A percentile compares a stretch with the other conserved stretches of the same genome.
Evolutionary conservation across 768 basidiomycete genomes (phyloP).

Genomic region (Phlebiopsis flavidoalba): DNA sequence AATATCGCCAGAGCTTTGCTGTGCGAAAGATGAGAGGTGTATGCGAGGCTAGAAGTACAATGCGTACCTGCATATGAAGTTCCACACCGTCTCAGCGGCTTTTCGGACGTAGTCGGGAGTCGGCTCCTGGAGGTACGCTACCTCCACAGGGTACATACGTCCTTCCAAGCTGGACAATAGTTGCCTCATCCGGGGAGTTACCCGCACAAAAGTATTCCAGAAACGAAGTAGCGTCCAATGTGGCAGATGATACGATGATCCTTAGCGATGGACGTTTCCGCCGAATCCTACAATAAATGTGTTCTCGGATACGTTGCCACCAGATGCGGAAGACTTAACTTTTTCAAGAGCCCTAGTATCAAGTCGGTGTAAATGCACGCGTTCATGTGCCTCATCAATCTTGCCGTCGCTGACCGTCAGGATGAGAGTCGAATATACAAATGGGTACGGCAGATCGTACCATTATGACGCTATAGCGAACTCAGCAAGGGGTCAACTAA

Average conservation of each 20-base stretch:
- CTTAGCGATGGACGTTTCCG: slow-evolving; percentile 87
- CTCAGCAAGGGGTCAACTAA: slow-evolving; percentile 89
- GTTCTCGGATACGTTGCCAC: not conserved
- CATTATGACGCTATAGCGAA: slow-evolving; percentile 94
- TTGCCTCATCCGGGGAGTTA: slow-evolving; percentile 61
- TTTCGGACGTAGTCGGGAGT: slow-evolving; percentile 73
- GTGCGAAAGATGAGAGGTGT: not conserved
- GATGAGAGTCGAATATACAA: slow-evolving; percentile 13
- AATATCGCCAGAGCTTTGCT: slow-evolving; percentile 87
- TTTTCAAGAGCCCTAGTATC: slow-evolving; percentile 87
- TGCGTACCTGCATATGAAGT: slow-evolving; percentile 68
- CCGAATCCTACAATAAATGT: slow-evolving; percentile 61
- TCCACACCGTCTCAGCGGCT: slow-evolving; percentile 81
- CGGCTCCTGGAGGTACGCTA: slow-evolving; percentile 81
- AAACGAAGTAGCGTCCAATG: slow-evolving; percentile 88
- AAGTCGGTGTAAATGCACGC: slow-evolving; percentile 95
- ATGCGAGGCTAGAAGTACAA: not conserved
- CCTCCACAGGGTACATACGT: slow-evolving; percentile 90
- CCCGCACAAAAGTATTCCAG: slow-evolving; percentile 80
- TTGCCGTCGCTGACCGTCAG: slow-evolving; percentile 28
- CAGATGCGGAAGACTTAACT: slow-evolving; percentile 44
- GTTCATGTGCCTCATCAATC: slow-evolving; percentile 98
- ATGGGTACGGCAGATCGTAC: slow-evolving; percentile 34
- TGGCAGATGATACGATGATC: slow-evolving; percentile 93
- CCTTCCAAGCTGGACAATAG: slow-evolving; percentile 88